These are phyloP conservation scores for Stephanodiscus triporus DNA, from an alignment of 108 stramenopile genomes.

Conservation along the genomic window DNA sequence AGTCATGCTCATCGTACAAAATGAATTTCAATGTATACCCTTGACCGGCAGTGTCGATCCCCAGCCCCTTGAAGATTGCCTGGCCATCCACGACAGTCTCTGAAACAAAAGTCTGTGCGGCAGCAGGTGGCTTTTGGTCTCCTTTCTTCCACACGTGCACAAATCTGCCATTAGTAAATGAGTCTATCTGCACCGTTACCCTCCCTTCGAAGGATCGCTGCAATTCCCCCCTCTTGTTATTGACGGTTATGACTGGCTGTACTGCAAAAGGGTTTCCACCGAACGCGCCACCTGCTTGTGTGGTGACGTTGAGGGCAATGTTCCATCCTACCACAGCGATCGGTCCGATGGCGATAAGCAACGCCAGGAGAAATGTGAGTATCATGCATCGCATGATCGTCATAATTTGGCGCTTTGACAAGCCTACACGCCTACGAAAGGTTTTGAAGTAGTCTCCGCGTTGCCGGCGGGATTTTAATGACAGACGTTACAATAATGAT, in stretches of 20 bases:
- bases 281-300: constrained; percentile 22
- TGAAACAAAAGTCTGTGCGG: constrained; percentile 12
- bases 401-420: too few relatives aligned
- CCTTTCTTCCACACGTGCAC: constrained; percentile 22
- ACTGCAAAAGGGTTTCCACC: constrained; percentile 33
- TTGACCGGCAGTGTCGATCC: constrained; percentile 32
- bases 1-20: constrained; percentile 45
- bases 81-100: constrained; percentile 12
- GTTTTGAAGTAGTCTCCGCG: too few relatives aligned
- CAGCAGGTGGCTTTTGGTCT: constrained; percentile 2
- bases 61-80: constrained; percentile 23
- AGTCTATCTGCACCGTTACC: constrained; percentile 28
- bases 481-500: too few relatives aligned
- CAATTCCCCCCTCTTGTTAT: constrained; percentile 32
- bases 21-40: constrained; percentile 40
- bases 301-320: constrained; percentile 33
- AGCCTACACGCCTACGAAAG: too few relatives aligned
- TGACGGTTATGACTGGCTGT: constrained; percentile 37
- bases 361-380: neutral
- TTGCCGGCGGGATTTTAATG: too few relatives aligned
- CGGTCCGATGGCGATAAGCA: constrained; percentile 10
- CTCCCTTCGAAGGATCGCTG: constrained; percentile 37
- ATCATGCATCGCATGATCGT: neutral
- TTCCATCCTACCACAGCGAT: constrained; percentile 29
- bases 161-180: constrained; percentile 15